phyloP scores from a whole-genome alignment of 306 rosid species.

The Fragaria nilgerrensis region DNA sequence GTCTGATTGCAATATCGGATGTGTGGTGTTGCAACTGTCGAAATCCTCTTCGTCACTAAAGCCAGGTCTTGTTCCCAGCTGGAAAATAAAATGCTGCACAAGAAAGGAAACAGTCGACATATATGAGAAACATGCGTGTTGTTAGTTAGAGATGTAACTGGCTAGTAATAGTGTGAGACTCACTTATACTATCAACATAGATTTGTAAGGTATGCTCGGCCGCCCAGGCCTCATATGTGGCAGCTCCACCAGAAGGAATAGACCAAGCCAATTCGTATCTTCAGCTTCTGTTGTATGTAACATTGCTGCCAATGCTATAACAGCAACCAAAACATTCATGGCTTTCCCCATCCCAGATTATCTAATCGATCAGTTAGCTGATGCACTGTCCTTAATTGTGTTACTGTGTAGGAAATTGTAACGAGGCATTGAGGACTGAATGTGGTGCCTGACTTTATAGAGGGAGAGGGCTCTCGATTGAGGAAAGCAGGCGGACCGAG shows the following conservation, averaged over 20 bases:
- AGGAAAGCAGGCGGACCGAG: not conserved
- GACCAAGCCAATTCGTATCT: conserved; percentile 38
- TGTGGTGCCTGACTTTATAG: not conserved
- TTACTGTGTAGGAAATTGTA: not conserved
- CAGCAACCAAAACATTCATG: conserved; percentile 11
- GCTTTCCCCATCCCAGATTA: not conserved
- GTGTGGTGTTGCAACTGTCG: not conserved
- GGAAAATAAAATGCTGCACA: conserved; percentile 25
- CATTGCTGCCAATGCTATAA: conserved; percentile 12
- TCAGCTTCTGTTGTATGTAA: conserved; percentile 24
- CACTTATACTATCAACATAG: conserved; percentile 4
- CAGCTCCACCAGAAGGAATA: conserved; percentile 26
- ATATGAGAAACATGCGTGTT: not conserved
- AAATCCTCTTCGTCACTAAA: not conserved
- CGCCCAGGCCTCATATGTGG: conserved; percentile 43
- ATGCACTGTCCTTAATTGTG: too few relatives aligned
- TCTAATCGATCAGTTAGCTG: not conserved
- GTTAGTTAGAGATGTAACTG: not conserved
- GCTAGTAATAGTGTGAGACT: not conserved
- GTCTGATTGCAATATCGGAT: not conserved
- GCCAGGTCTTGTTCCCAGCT: not conserved
- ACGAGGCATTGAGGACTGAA: not conserved
- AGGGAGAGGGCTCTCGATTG: not conserved
- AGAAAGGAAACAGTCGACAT: not conserved
- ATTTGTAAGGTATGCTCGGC: conserved; percentile 16